These are phyloP conservation scores for Lobosporangium transversale DNA, from an alignment of 192 early-diverging fungal species.

Conservation along the genomic window DNA sequence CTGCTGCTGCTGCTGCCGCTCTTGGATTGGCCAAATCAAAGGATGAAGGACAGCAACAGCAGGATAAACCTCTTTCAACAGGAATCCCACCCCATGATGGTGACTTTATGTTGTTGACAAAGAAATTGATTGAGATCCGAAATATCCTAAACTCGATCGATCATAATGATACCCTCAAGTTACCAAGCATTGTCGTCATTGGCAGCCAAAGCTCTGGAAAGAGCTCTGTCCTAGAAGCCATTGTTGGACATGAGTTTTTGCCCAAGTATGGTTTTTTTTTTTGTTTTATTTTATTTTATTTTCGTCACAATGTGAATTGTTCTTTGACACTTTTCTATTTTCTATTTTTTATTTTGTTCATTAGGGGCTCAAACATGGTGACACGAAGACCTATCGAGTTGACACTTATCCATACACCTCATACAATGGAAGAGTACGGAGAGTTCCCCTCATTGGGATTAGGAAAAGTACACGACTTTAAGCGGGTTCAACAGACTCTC, in stretches of 20 bases:
- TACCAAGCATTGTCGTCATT: slow-evolving; percentile 92
- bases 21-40: slow-evolving; percentile 47
- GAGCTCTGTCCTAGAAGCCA: slow-evolving; percentile 87
- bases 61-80: slow-evolving; percentile 58
- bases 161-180: slow-evolving; percentile 75
- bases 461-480: slow-evolving; percentile 91
- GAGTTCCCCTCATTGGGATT: slow-evolving; percentile 87
- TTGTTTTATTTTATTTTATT: slow-evolving; percentile 1
- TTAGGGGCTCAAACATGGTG: slow-evolving; percentile 83
- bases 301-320: background rate
- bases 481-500: slow-evolving; percentile 90
- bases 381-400: slow-evolving; percentile 86
- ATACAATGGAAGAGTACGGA: slow-evolving; percentile 79
- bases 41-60: slow-evolving; percentile 52
- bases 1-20: slow-evolving; percentile 57
- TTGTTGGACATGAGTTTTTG: slow-evolving; percentile 86
- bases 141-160: slow-evolving; percentile 92
- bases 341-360: too few species aligned
- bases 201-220: slow-evolving; percentile 89
- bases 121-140: slow-evolving; percentile 94
- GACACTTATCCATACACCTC: slow-evolving; percentile 84
- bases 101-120: slow-evolving; percentile 88
- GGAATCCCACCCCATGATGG: slow-evolving; percentile 71
- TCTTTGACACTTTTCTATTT: too few species aligned
- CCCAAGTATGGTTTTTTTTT: slow-evolving; percentile 69